phyloP scores from a whole-genome alignment of 2,329 filamentous ascomycete species.

The Pseudomassariella vexata region DNA sequence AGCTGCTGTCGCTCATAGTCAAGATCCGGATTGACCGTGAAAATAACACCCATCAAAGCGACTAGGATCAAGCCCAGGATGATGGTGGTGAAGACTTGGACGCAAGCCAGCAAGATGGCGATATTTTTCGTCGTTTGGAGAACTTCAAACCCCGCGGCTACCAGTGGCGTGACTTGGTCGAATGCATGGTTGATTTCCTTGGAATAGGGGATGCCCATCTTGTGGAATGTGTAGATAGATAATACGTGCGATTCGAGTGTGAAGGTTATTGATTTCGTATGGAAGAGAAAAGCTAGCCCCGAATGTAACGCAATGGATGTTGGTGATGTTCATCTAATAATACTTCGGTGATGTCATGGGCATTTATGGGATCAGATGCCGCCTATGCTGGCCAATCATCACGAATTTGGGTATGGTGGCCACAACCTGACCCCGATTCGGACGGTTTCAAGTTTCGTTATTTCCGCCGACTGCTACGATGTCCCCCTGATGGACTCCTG shows the following conservation, averaged over 20 bases:
- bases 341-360: constrained; percentile 4
- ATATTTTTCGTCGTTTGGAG: constrained; percentile 44
- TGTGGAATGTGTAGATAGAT: neutral
- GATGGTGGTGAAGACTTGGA: constrained; percentile 38
- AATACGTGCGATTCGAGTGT: neutral
- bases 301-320: neutral
- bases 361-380: no score
- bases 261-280: no score
- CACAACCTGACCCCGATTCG: no score
- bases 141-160: constrained; percentile 40
- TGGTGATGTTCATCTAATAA: neutral
- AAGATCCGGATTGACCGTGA: constrained; percentile 42
- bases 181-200: constrained; percentile 45
- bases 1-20: constrained; percentile 31
- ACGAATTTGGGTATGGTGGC: no score
- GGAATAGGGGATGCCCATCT: constrained; percentile 47
- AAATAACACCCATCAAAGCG: constrained; percentile 30
- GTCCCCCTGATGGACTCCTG: no score
- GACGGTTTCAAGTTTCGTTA: no score
- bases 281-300: no score
- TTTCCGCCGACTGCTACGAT: no score
- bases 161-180: constrained; percentile 45
- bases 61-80: constrained; percentile 32
- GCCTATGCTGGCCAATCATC: no score
- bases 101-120: constrained; percentile 36